Percentiles rank a stretch among this genome's conserved stretches.
These are phyloP conservation scores for Sugiyamaella marilandica DNA, from an alignment of 805 yeast species.

Conservation along the genomic window DNA sequence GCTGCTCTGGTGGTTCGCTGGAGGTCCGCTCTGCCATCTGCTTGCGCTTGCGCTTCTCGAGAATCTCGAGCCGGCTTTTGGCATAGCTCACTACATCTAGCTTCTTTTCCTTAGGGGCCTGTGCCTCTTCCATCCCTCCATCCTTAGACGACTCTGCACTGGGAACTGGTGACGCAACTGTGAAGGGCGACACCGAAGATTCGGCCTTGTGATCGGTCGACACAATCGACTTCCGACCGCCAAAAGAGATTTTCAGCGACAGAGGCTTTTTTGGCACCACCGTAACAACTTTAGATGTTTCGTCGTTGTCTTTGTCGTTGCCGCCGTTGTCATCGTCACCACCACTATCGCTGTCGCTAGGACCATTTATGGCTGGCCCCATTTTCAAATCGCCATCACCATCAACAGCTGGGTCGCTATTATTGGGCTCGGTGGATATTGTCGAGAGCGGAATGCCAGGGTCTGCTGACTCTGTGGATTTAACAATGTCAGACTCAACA, in stretches of 20 bases:
- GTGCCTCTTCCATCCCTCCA: neutral
- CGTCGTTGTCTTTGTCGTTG: neutral
- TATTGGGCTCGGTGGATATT: no score
- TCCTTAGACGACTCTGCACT: neutral
- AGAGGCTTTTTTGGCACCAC: neutral
- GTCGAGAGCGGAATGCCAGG: no score
- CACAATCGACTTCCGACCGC: neutral
- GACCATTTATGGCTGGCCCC: no score
- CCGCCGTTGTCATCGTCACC: no score
- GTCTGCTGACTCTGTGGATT: no score
- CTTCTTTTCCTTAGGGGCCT: neutral
- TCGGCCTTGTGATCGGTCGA: neutral
- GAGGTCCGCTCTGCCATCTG: neutral
- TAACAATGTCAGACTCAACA: no score
- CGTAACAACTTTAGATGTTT: neutral
- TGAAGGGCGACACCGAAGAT: neutral
- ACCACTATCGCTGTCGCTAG: no score
- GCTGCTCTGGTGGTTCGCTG: no score
- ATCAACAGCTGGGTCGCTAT: no score
- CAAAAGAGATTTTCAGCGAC: neutral
- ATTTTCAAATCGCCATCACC: no score
- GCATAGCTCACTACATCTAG: neutral
- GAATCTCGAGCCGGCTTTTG: neutral
- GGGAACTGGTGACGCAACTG: neutral
- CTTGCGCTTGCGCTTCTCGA: conserved; percentile 1